Conservation (phyloP, 2,329 filamentous ascomycete genomes). For the Aurifilum marmelostoma region DNA sequence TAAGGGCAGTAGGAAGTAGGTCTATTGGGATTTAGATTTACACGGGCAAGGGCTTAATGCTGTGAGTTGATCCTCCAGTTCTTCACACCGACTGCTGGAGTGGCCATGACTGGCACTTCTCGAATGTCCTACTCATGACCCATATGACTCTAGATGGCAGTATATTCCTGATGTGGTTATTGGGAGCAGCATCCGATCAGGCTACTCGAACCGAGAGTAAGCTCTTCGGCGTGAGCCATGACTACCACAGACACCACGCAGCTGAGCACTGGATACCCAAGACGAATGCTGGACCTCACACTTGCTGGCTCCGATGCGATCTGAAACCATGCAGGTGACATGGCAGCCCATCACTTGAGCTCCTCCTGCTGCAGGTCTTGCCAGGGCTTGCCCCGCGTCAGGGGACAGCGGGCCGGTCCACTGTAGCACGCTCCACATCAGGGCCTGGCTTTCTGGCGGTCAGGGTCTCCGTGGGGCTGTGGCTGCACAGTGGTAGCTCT, state of each 20-base stretch:
- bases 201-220: neutral
- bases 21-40: no score
- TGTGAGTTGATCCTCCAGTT: neutral
- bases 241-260: neutral
- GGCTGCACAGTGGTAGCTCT: neutral
- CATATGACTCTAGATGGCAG: neutral
- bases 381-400: constrained; percentile 5
- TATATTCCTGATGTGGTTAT: no score
- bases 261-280: neutral
- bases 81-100: neutral
- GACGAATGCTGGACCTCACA: neutral
- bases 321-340: neutral
- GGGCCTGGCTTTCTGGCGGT: constrained; percentile 5
- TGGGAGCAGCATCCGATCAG: no score
- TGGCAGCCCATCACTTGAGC: constrained; percentile 1
- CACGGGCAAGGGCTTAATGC: no score
- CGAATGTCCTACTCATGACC: neutral
- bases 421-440: neutral
- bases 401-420: constrained; percentile 12
- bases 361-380: neutral
- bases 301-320: neutral
- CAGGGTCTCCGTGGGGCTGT: constrained; percentile 13
- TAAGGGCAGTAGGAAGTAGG: no score
- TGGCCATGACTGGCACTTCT: neutral
- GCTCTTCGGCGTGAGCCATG: neutral